These are phyloP conservation scores for Botrytis hyacinthi DNA, from an alignment of 2,329 filamentous ascomycete species.

Conservation along the genomic window DNA sequence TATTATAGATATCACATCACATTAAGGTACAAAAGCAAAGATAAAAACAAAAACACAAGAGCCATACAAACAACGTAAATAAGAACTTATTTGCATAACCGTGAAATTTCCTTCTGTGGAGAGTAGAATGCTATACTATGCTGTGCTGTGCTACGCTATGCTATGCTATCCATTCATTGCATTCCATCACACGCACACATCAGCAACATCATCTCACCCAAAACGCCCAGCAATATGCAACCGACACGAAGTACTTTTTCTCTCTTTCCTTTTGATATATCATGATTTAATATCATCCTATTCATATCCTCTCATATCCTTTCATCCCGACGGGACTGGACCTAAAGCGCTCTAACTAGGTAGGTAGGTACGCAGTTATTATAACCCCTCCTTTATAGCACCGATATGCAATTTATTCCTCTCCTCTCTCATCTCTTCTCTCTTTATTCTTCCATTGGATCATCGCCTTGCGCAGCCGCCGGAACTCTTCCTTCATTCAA, in stretches of 20 bases:
- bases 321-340: neutral
- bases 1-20: neutral
- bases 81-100: neutral
- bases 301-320: slow-evolving; percentile 1
- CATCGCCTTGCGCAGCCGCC: slow-evolving; percentile 56
- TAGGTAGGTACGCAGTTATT: slow-evolving; percentile 9
- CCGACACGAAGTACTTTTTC: slow-evolving; percentile 12
- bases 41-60: neutral
- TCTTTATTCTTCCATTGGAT: slow-evolving; percentile 59
- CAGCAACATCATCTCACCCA: slow-evolving; percentile 12
- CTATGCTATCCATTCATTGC: neutral
- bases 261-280: neutral
- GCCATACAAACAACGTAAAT: neutral
- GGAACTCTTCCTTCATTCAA: slow-evolving; percentile 86
- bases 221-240: slow-evolving; percentile 20
- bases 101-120: neutral
- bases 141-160: neutral
- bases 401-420: neutral
- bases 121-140: neutral
- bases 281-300: neutral
- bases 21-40: neutral
- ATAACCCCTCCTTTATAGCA: neutral
- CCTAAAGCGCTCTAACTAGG: slow-evolving; percentile 19
- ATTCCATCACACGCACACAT: neutral
- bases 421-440: neutral